Evolutionary conservation across 805 yeast genomes (phyloP), one percentile per base, ranked within the genome.

Genomic region (Teunomyces stri): DNA sequence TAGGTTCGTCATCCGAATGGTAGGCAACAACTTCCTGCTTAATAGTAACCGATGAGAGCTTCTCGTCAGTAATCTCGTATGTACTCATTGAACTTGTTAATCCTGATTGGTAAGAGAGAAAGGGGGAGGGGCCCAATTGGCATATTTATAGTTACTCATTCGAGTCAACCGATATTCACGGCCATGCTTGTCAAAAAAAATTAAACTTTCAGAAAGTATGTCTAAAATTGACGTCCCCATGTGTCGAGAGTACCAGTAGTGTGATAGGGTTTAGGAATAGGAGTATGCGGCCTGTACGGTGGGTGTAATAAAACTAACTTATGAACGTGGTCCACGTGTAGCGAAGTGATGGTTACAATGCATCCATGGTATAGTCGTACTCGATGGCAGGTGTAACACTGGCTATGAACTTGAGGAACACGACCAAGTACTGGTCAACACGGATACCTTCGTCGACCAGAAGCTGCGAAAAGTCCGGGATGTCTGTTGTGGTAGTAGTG

Each of bases 301-400:
- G 34, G 11, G 9, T 31, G 5, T 13, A 31, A 31, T 31, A 31
- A 13, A 7, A 9, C 34, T 9, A 31, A 5, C 10, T 10, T 11
- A n/a, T 31, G 13, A 31, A 31, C 34, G 34, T 31, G 34, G 34
- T 31, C 18, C 34, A 31, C 34, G 34, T 31, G 34, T 31, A 31
- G 34, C 15, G 5, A 13, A 7, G 13, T 31, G 9, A 36, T n/a
- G 28, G 25, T 21, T 60, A 85, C 60, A 87, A 80, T 1, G 96
- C 97, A 64, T 90, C 91, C 97, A 92, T 94, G n/a, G 99, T 94
- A 63, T 90, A 90, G 59, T 94, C 99, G 66, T 92, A 95, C 69
- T 92, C 96, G 47, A 94, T 91, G 13, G 97, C 96, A 0, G 99
- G 99, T 1, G 96, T 91, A 6, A 94, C 98, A 70, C 97, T 89